phyloP scores from a whole-genome alignment of 148 eudicot genomes.

The Polygonum aviculare region DNA sequence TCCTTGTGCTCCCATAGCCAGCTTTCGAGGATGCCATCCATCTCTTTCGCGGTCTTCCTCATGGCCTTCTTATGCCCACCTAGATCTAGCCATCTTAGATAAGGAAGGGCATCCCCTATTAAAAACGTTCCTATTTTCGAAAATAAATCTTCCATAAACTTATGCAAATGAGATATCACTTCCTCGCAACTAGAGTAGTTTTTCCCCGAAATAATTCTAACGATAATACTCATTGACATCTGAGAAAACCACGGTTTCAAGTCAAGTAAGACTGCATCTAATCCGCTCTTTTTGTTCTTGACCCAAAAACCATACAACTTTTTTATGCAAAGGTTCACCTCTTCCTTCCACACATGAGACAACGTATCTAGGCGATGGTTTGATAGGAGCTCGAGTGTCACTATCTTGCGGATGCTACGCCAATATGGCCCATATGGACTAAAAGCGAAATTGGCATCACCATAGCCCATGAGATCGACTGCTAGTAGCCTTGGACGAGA shows the following conservation, averaged over 20 bases:
- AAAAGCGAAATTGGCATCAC: constrained; percentile 2
- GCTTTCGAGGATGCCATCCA: constrained; percentile 7
- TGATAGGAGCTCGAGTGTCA: constrained; percentile 12
- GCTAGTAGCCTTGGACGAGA: constrained; percentile 2
- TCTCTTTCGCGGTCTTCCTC: constrained; percentile 10
- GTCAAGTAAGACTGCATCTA: constrained; percentile 5
- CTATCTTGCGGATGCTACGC: constrained; percentile 10
- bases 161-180: background rate
- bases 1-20: constrained; percentile 13
- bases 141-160: constrained; percentile 4
- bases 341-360: background rate
- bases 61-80: constrained; percentile 18
- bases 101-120: constrained; percentile 11
- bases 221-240: constrained; percentile 3
- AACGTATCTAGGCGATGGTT: constrained; percentile 9
- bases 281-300: background rate
- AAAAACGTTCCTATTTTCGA: background rate
- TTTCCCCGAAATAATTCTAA: background rate
- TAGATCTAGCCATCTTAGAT: constrained; percentile 14
- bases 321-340: background rate
- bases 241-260: constrained; percentile 13
- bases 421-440: constrained; percentile 10
- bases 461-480: constrained; percentile 6
- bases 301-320: background rate
- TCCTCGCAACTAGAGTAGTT: background rate